Evolutionary conservation across 2,329 filamentous ascomycete species (phyloP).

Genomic region (Fusarium nelsonii): DNA sequence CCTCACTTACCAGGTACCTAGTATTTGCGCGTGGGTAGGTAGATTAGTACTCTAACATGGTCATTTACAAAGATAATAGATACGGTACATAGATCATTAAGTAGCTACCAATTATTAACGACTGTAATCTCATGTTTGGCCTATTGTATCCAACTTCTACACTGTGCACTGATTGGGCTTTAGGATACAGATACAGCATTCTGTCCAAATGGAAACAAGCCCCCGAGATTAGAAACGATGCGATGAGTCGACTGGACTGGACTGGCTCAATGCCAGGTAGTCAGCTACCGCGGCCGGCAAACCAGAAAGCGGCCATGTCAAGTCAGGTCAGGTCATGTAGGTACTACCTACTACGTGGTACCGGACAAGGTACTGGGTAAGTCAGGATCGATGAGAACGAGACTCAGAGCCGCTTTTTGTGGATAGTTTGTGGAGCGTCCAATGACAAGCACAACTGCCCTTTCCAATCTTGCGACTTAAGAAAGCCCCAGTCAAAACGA

Average conservation of each 20-base stretch:
- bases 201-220: background rate
- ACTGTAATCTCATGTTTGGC: background rate
- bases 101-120: too few relatives aligned
- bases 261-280: background rate
- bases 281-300: slow-evolving; percentile 40
- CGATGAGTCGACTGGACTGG: background rate
- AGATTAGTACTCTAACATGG: background rate
- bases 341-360: too few relatives aligned
- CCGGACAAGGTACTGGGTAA: background rate
- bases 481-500: background rate
- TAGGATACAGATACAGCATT: too few relatives aligned
- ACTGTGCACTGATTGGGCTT: background rate
- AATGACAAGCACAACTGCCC: slow-evolving; percentile 23
- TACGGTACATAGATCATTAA: too few relatives aligned
- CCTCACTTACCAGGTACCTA: background rate
- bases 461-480: slow-evolving; percentile 24
- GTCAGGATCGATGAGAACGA: slow-evolving; percentile 11
- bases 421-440: slow-evolving; percentile 32
- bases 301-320: slow-evolving; percentile 29
- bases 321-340: too few relatives aligned
- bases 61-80: too few relatives aligned
- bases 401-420: slow-evolving; percentile 34
- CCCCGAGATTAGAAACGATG: background rate
- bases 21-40: too few relatives aligned
- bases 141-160: background rate